Base-by-base conservation (phyloP, 2,329 filamentous ascomycete genomes). In the Nemania sp. region DNA sequence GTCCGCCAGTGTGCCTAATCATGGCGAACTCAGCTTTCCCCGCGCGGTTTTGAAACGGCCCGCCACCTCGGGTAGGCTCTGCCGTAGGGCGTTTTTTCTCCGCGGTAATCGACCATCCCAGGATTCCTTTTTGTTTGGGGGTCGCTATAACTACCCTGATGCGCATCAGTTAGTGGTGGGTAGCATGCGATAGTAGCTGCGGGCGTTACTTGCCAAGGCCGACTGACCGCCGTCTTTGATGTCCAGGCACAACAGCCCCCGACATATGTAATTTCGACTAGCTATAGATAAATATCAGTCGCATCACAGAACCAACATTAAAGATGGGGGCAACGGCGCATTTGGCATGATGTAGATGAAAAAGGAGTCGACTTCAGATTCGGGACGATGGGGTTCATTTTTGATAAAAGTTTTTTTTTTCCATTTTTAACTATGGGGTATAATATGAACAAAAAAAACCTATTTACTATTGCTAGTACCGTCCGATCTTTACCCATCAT, bases 401-500 rank as follows among this genome's bases (percentile, higher is more conserved):
- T 58, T 54, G 49, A 47, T 22, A 62, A 54, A 26, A 26, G 54
- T 61, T 45, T 64, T 60, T 15, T 43, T 22, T 26, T 15, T n/a
- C n/a, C 3, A 29, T 29, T n/a, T n/a, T 53, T 53, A 32, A 27
- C 2, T 27, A 64, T 62, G 62, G 26, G 49, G 47, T 54, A 66
- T 67, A 62, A 67, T 26, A 38, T 59, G 29, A 32, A n/a, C n/a
- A n/a, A n/a, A n/a, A n/a, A 24, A 59, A 53, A 54, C 22, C 41
- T 47, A 26, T 66, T 63, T 29, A 67, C 65, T 72, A 72, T 69
- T 69, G 68, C 68, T 70, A 70, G 63, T 64, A 60, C 62, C 51
- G 29, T 64, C 32, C 53, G 64, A 51, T 66, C 56, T 59, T 62
- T 67, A 49, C 38, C 53, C 35, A 55, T 69, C 47, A 60, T 58